phyloP scores from a whole-genome alignment of 805 yeast genomes.

The Metschnikowia rubicola region DNA sequence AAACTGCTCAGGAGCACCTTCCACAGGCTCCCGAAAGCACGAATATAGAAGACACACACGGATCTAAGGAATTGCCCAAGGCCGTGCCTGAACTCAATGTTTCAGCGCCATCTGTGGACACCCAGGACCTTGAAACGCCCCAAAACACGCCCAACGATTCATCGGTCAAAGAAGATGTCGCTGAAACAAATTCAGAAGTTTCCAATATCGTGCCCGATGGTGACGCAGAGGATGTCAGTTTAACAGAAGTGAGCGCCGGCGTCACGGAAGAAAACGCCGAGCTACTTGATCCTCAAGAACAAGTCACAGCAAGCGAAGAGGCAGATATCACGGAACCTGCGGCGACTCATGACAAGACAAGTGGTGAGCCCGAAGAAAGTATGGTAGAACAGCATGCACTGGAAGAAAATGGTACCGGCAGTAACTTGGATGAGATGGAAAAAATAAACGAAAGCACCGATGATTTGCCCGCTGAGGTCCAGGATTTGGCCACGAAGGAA shows the following conservation, averaged over 20 bases:
- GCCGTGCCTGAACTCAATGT: not conserved
- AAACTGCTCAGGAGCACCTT: not conserved
- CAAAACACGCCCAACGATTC: conserved; percentile 13
- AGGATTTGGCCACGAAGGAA: no score
- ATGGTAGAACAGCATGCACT: no score
- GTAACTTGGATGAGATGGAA: not conserved
- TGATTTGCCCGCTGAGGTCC: not conserved
- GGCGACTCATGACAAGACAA: no score
- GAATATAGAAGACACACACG: not conserved
- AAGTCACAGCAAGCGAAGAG: no score
- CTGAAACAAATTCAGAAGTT: conserved; percentile 13
- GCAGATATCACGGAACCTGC: no score
- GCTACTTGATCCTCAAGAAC: no score
- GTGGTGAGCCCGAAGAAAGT: no score
- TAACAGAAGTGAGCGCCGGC: not conserved
- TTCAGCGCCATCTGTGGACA: not conserved
- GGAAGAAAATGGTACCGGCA: not conserved
- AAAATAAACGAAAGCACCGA: not conserved
- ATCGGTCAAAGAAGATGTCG: conserved; percentile 2
- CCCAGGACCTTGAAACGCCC: conserved; percentile 6
- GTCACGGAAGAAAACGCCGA: not conserved
- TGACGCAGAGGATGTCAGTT: no score
- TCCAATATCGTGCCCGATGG: no score
- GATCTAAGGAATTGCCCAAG: not conserved
- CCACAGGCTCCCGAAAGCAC: not conserved